phyloP scores from a whole-genome alignment of 2,329 filamentous ascomycete genomes.

The Clonostachys solani region DNA sequence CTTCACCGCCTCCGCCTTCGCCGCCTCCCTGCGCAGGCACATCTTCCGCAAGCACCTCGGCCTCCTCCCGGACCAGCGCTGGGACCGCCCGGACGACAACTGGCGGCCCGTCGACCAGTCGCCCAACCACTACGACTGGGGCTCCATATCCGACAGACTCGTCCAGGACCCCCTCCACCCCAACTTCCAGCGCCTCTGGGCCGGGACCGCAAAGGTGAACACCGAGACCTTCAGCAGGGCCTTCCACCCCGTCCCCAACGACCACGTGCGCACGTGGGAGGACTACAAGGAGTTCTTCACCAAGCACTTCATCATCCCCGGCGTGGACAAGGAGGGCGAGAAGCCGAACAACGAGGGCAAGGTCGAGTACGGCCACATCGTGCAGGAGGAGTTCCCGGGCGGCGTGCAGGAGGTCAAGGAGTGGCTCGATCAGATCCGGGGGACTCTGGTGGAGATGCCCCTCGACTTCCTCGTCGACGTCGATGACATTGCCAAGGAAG shows the following conservation, averaged over 20 bases:
- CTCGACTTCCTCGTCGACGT: constrained; percentile 78
- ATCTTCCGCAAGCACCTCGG: constrained; percentile 92
- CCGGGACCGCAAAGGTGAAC: constrained; percentile 66
- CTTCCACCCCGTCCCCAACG: constrained; percentile 75
- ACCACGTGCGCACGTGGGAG: constrained; percentile 65
- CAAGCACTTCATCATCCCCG: constrained; percentile 58
- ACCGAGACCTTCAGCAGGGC: constrained; percentile 76
- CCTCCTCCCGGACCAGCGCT: constrained; percentile 69
- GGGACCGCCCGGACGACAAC: constrained; percentile 66
- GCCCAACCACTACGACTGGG: constrained; percentile 72
- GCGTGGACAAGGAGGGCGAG: constrained; percentile 31
- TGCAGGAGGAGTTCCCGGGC: constrained; percentile 71
- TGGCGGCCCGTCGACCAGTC: constrained; percentile 69
- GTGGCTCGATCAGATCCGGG: constrained; percentile 60
- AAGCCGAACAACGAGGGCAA: constrained; percentile 45
- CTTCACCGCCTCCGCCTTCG: constrained; percentile 71
- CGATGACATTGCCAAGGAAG: constrained; percentile 81
- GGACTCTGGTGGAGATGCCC: constrained; percentile 84
- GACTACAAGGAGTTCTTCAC: constrained; percentile 71
- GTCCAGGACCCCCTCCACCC: constrained; percentile 71
- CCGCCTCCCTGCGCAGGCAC: constrained; percentile 74
- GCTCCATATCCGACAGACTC: constrained; percentile 59
- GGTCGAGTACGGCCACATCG: constrained; percentile 84
- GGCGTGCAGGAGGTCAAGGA: constrained; percentile 72
- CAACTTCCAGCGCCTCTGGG: constrained; percentile 70